phyloP scores from a whole-genome alignment of 116 monocot genomes.

The Zostera marina region DNA sequence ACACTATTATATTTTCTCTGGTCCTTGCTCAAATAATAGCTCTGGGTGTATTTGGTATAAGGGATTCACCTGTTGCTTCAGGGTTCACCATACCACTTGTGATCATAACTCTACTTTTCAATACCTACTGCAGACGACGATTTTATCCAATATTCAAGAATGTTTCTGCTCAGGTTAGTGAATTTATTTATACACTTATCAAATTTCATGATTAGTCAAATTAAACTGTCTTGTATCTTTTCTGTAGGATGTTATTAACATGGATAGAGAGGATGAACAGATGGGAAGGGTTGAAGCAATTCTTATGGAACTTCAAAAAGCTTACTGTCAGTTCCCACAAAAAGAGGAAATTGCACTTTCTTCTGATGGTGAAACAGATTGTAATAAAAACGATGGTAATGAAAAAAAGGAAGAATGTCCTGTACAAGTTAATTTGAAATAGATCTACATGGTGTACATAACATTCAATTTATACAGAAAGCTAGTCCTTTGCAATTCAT shows the following conservation, averaged over 20 bases:
- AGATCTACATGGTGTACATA: no score
- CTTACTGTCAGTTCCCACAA: constrained; percentile 52
- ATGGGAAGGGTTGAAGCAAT: constrained; percentile 56
- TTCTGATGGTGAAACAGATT: background rate
- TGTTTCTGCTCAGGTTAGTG: constrained; percentile 26
- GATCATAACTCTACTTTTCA: constrained; percentile 71
- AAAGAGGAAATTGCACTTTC: constrained; percentile 2
- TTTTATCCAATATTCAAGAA: constrained; percentile 61
- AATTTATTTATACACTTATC: background rate
- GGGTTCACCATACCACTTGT: constrained; percentile 66
- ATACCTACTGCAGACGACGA: constrained; percentile 72
- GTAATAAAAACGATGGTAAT: background rate
- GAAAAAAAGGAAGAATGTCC: background rate
- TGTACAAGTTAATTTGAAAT: no score
- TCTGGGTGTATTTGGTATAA: constrained; percentile 77
- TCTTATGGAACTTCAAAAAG: constrained; percentile 24
- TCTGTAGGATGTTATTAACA: constrained; percentile 49
- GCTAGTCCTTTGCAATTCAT: no score
- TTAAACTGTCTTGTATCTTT: background rate
- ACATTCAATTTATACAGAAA: no score
- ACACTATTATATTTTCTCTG: constrained; percentile 73
- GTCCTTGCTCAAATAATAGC: constrained; percentile 79
- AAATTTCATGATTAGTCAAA: background rate
- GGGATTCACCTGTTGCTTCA: constrained; percentile 50
- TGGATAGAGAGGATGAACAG: constrained; percentile 57